Base-by-base conservation (phyloP, 306 rosid species). In the Lithocarpus polystachyus region DNA sequence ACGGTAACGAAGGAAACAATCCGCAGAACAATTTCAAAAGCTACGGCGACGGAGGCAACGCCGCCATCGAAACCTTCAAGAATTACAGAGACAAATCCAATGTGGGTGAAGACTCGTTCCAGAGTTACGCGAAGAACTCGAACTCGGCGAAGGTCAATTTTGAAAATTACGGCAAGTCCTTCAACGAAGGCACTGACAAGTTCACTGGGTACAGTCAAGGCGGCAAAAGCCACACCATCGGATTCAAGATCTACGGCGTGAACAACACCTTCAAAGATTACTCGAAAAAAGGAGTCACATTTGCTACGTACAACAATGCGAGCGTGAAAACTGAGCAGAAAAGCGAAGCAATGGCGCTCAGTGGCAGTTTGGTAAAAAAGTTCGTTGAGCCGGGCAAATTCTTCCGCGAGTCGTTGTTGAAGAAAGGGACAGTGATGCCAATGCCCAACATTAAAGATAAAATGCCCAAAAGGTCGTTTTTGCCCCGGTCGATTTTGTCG, bases 361-460 rank as follows among this genome's bases (percentile, higher is more conserved):
- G 89, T 81, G 94, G 89, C 74, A 88, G 75, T 75, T 77, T 90
- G 78, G 98, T 83, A 22, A 93, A 91, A 76, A 91, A 73, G 23
- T 93, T 96, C 97, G 97, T 93, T 2, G 98, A 96, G 43, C 93
- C 96, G 68, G 99, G 99, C 10, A 96, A 96, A 76, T 96, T 96
- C 84, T 96, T 96, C 53, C 71, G 98, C 1, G 97, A 96, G 68
- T 84, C 93, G 56, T 88, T 83, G 94, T 6, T 96, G 77, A 93
- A 86, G 80, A 78, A 91, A 73, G 94, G 99, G 15, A 79, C 70
- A 2, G 93, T 96, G 67, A 87, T 91, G 93, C 91, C 92, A 0
- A 89, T 96, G 90, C 99, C 99, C 17, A 98, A 96, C 79, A 81
- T 96, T 22, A 83, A 70, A 11, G 99, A 96, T 86, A 96, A 87